Conservation (phyloP, 139 green algal genomes). For the Chlamydomonas schloesseri region DNA sequence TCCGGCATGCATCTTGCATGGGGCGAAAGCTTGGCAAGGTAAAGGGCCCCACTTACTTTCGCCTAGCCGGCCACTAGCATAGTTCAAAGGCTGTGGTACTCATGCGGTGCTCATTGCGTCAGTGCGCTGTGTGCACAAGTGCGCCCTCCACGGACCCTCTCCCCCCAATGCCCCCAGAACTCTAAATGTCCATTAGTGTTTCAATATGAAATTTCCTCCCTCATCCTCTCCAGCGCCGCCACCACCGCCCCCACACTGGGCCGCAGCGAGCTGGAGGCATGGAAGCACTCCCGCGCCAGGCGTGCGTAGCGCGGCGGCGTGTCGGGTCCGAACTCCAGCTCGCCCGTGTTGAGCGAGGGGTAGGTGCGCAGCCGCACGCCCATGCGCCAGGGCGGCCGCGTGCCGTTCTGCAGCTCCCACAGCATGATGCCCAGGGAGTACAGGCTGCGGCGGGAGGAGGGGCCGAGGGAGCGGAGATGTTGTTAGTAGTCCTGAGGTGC, state of each 20-base stretch:
- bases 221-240: slow-evolving; percentile 1
- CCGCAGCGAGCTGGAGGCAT: slow-evolving; percentile 17
- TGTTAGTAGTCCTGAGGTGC: no score
- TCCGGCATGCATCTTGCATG: no score
- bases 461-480: background rate
- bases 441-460: slow-evolving; percentile 2
- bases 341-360: slow-evolving; percentile 36
- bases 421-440: slow-evolving; percentile 40
- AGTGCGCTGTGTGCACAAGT: no score
- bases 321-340: slow-evolving; percentile 20
- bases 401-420: slow-evolving; percentile 43
- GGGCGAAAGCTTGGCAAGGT: no score
- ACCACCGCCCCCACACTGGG: background rate
- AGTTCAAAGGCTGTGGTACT: no score
- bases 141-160: no score
- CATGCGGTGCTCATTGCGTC: no score
- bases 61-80: no score
- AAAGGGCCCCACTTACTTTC: no score
- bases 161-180: no score
- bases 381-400: slow-evolving; percentile 31
- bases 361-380: slow-evolving; percentile 20
- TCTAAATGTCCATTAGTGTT: no score
- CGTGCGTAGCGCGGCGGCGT: slow-evolving; percentile 5
- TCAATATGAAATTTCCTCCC: background rate
- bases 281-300: slow-evolving; percentile 25